A percentile compares a stretch with the other conserved stretches of the same genome.
These are phyloP conservation scores for Psilocybe mexicana DNA, from an alignment of 1,284 basidiomycete genomes.

Conservation along the genomic window DNA sequence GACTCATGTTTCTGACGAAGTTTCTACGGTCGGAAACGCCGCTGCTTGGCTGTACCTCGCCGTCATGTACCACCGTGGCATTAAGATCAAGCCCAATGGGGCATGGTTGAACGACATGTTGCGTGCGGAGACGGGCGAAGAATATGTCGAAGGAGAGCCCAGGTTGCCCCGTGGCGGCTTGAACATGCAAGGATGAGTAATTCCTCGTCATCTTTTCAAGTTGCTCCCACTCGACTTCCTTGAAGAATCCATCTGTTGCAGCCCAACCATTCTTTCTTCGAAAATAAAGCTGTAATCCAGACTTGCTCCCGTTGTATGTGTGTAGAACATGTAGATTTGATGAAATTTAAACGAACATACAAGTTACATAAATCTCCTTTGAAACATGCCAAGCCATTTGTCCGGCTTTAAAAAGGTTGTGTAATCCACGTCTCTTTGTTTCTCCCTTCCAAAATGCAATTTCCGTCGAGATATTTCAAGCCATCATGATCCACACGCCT, in stretches of 20 bases:
- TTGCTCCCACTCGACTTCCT: neutral
- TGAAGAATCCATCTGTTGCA: neutral
- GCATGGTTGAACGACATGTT: slow-evolving; percentile 81
- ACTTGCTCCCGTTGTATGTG: too few relatives aligned
- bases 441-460: neutral
- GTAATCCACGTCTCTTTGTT: too few relatives aligned
- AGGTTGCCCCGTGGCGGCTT: slow-evolving; percentile 60
- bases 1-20: slow-evolving; percentile 79
- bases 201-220: neutral
- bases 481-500: slow-evolving; percentile 44
- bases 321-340: too few relatives aligned
- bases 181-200: slow-evolving; percentile 44
- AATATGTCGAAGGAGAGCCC: slow-evolving; percentile 64
- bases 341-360: too few relatives aligned
- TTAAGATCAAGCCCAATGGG: slow-evolving; percentile 74
- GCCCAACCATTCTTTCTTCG: neutral
- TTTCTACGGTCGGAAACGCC: slow-evolving; percentile 77
- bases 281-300: too few relatives aligned
- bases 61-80: slow-evolving; percentile 71
- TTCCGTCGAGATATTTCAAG: slow-evolving; percentile 6
- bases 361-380: too few relatives aligned
- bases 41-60: slow-evolving; percentile 82
- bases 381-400: too few relatives aligned
- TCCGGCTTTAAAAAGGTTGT: too few relatives aligned
- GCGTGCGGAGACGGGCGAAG: slow-evolving; percentile 69